These are phyloP conservation scores for Schizonepeta tenuifolia DNA, from an alignment of 257 asterid genomes.

Conservation along the genomic window DNA sequence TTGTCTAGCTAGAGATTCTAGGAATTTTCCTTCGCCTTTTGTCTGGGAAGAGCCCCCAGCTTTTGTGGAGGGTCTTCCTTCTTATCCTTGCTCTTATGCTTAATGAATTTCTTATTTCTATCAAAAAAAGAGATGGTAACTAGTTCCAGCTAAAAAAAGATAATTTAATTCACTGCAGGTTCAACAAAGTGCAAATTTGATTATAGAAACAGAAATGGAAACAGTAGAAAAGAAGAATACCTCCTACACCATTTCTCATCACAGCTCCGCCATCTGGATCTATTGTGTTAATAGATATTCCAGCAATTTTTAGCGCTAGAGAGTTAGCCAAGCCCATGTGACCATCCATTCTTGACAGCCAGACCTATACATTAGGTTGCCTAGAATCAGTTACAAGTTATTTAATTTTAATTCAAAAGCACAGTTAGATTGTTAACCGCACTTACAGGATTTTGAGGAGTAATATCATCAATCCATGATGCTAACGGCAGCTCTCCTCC, in stretches of 20 bases:
- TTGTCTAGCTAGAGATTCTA: too few relatives aligned
- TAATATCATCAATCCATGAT: slow-evolving; percentile 90
- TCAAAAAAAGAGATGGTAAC: slow-evolving; percentile 16
- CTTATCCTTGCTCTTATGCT: too few relatives aligned
- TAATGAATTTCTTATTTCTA: too few relatives aligned
- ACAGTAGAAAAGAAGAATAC: slow-evolving; percentile 42
- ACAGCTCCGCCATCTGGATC: slow-evolving; percentile 82
- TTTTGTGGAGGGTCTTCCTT: too few relatives aligned
- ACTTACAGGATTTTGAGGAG: slow-evolving; percentile 85
- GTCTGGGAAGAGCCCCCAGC: too few relatives aligned
- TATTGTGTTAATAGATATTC: slow-evolving; percentile 56
- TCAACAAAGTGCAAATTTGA: slow-evolving; percentile 21
- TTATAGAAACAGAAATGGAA: not conserved
- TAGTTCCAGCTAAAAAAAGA: slow-evolving; percentile 23
- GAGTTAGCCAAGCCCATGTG: slow-evolving; percentile 98
- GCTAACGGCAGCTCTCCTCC: slow-evolving; percentile 94
- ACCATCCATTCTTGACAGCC: slow-evolving; percentile 95
- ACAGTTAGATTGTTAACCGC: slow-evolving; percentile 22
- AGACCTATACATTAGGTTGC: slow-evolving; percentile 58
- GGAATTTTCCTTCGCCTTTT: too few relatives aligned
- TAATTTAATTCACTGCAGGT: slow-evolving; percentile 19
- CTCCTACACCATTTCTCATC: slow-evolving; percentile 60
- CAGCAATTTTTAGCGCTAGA: slow-evolving; percentile 74
- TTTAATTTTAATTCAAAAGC: slow-evolving; percentile 25
- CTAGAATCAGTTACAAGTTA: slow-evolving; percentile 17